A percentile compares a stretch with the other conserved stretches of the same genome.
Conservation (phyloP, 495 filamentous ascomycete species). For the Neurospora tetraspora region DNA sequence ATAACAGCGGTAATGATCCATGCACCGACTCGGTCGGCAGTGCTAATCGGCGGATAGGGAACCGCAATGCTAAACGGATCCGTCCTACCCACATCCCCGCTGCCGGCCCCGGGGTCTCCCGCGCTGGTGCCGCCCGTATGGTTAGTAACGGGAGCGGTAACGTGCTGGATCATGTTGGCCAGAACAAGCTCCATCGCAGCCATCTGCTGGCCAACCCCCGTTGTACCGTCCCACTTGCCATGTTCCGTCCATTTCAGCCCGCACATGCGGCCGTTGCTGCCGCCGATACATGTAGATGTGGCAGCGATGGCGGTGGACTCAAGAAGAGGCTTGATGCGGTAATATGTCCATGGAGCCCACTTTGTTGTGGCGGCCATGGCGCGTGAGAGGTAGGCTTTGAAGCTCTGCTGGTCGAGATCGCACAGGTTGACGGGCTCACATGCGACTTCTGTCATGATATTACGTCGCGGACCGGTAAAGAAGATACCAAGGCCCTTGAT, state of each 20-base stretch:
- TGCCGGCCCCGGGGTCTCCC: slow-evolving; percentile 61
- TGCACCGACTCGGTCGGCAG: slow-evolving; percentile 50
- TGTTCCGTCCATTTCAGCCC: slow-evolving; percentile 57
- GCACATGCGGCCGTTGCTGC: slow-evolving; percentile 51
- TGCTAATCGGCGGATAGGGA: slow-evolving; percentile 28
- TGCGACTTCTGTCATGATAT: slow-evolving; percentile 58
- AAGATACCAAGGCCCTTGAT: slow-evolving; percentile 43
- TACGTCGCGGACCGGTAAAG: slow-evolving; percentile 32
- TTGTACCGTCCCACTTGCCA: slow-evolving; percentile 42
- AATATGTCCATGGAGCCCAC: slow-evolving; percentile 54
- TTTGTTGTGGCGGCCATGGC: slow-evolving; percentile 69
- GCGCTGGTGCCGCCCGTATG: slow-evolving; percentile 64
- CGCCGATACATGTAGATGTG: slow-evolving; percentile 52
- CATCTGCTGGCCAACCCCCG: slow-evolving; percentile 62
- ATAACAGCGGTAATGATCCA: slow-evolving; percentile 45
- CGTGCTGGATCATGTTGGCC: slow-evolving; percentile 42
- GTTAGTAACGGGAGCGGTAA: slow-evolving; percentile 47
- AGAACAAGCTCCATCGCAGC: slow-evolving; percentile 57
- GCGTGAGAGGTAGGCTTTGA: slow-evolving; percentile 68
- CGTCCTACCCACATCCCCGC: slow-evolving; percentile 23
- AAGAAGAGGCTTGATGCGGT: slow-evolving; percentile 52
- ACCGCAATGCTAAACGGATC: slow-evolving; percentile 11
- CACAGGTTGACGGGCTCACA: slow-evolving; percentile 58
- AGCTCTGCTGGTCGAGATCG: slow-evolving; percentile 64
- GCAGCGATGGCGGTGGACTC: slow-evolving; percentile 54